phyloP scores from a whole-genome alignment of 352 stramenopile species.

The Pythium brachiatum region DNA sequence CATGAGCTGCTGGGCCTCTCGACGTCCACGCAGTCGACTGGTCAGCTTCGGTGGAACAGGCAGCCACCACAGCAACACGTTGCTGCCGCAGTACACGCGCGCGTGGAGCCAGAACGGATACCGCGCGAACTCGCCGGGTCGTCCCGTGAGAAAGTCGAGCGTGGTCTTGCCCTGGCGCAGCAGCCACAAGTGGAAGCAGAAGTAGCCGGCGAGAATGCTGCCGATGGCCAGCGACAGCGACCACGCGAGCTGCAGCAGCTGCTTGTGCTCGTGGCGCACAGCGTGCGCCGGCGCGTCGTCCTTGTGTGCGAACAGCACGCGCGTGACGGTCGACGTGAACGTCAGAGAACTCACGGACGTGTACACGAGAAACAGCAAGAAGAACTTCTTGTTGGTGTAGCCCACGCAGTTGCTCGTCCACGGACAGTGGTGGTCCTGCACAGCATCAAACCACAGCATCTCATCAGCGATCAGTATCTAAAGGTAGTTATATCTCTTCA shows the following conservation, averaged over 20 bases:
- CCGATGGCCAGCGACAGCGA: slow-evolving; percentile 52
- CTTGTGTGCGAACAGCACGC: slow-evolving; percentile 26
- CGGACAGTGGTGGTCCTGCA: slow-evolving; percentile 76
- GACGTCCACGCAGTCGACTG: slow-evolving; percentile 15
- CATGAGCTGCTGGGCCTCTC: slow-evolving; percentile 44
- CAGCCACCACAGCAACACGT: slow-evolving; percentile 55
- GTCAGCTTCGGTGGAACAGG: slow-evolving; percentile 40
- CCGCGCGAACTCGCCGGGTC: slow-evolving; percentile 45
- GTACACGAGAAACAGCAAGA: slow-evolving; percentile 79
- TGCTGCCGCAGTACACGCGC: slow-evolving; percentile 64
- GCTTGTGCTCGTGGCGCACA: slow-evolving; percentile 18
- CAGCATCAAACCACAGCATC: background rate
- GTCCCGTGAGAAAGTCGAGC: slow-evolving; percentile 64
- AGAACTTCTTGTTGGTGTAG: slow-evolving; percentile 83
- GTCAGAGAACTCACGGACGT: slow-evolving; percentile 60
- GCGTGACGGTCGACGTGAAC: slow-evolving; percentile 46
- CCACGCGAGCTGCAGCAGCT: slow-evolving; percentile 46
- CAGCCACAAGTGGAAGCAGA: slow-evolving; percentile 75
- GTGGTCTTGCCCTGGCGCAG: slow-evolving; percentile 64
- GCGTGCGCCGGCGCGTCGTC: slow-evolving; percentile 5
- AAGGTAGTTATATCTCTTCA: background rate
- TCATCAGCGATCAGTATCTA: background rate
- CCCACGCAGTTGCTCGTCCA: slow-evolving; percentile 87
- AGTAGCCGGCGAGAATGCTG: slow-evolving; percentile 60
- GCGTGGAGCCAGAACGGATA: slow-evolving; percentile 48